phyloP scores from a whole-genome alignment of 2,329 filamentous ascomycete genomes.

The Neocatenulostroma microsporum region DNA sequence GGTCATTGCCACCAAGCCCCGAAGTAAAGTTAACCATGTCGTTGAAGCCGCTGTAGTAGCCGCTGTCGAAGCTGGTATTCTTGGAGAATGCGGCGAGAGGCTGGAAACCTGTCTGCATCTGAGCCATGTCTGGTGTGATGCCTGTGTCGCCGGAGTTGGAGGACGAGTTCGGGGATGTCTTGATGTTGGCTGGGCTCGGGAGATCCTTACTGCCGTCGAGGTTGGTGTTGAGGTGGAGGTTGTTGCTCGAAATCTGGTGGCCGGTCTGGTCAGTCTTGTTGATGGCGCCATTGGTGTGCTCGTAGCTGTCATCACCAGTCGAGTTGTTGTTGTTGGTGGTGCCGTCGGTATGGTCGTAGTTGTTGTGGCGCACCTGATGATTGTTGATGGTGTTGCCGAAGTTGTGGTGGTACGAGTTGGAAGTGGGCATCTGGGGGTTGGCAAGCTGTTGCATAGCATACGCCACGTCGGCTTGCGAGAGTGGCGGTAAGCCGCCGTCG shows the following conservation, averaged over 20 bases:
- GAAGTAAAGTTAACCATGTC: too few relatives aligned
- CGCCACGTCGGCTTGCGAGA: too few relatives aligned
- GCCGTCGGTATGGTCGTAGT: neutral
- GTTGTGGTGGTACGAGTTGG: too few relatives aligned
- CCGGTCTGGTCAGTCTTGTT: neutral
- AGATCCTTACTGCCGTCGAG: neutral
- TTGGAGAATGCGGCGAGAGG: neutral
- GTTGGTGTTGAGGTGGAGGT: neutral
- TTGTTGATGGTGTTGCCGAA: too few relatives aligned
- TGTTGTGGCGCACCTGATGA: too few relatives aligned
- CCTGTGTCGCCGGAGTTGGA: slow-evolving; percentile 1
- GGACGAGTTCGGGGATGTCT: neutral
- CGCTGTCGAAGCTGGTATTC: slow-evolving; percentile 6
- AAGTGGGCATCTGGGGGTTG: too few relatives aligned
- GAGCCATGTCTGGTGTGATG: slow-evolving; percentile 2
- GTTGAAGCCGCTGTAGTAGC: neutral
- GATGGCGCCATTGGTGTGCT: neutral
- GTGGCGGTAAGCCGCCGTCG: too few relatives aligned
- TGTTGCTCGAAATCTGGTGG: neutral
- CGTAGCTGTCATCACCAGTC: neutral
- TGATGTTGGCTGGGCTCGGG: neutral
- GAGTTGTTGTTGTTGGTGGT: neutral
- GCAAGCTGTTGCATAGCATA: too few relatives aligned
- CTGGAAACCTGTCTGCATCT: neutral
- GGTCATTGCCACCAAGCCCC: too few relatives aligned